These are phyloP conservation scores for Psilocybe subaeruginosa DNA, from an alignment of 768 basidiomycete genomes.

Conservation along the genomic window DNA sequence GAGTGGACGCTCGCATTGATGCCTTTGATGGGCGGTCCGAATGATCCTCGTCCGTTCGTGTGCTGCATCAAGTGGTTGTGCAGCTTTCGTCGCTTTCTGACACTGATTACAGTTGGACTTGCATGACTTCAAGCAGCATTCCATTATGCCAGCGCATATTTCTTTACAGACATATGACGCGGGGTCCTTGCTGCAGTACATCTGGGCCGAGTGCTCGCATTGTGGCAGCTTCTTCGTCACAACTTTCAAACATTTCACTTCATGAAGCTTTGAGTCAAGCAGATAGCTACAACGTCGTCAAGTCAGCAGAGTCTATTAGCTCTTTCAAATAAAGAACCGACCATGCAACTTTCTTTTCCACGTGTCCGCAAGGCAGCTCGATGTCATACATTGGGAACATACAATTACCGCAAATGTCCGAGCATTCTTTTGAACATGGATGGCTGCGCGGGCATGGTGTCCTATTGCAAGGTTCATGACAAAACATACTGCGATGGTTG, in stretches of 20 bases:
- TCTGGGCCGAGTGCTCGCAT: slow-evolving; percentile 55
- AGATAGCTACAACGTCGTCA: slow-evolving; percentile 37
- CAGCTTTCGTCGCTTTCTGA: slow-evolving; percentile 28
- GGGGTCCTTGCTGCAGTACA: slow-evolving; percentile 54
- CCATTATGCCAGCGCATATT: slow-evolving; percentile 46
- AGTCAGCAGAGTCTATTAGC: background rate
- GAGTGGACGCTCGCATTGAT: slow-evolving; percentile 48
- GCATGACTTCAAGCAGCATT: slow-evolving; percentile 59
- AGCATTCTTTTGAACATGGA: slow-evolving; percentile 59
- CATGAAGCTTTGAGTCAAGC: slow-evolving; percentile 41
- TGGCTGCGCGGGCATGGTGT: slow-evolving; percentile 54
- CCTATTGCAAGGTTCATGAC: slow-evolving; percentile 50
- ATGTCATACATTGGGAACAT: slow-evolving; percentile 47
- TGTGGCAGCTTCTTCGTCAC: slow-evolving; percentile 46
- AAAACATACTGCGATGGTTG: slow-evolving; percentile 52
- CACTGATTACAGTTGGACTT: slow-evolving; percentile 51
- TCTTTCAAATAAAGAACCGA: slow-evolving; percentile 27
- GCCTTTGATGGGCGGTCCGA: slow-evolving; percentile 36
- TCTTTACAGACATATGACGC: slow-evolving; percentile 38
- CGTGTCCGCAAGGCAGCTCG: slow-evolving; percentile 61
- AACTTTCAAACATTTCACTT: slow-evolving; percentile 42
- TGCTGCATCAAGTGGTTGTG: background rate
- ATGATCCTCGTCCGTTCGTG: slow-evolving; percentile 10
- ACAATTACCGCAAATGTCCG: slow-evolving; percentile 56
- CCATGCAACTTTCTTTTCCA: slow-evolving; percentile 50